Evolutionary conservation across 2,329 filamentous ascomycete species (phyloP).

Genomic region (Hirsutella rhossiliensis): DNA sequence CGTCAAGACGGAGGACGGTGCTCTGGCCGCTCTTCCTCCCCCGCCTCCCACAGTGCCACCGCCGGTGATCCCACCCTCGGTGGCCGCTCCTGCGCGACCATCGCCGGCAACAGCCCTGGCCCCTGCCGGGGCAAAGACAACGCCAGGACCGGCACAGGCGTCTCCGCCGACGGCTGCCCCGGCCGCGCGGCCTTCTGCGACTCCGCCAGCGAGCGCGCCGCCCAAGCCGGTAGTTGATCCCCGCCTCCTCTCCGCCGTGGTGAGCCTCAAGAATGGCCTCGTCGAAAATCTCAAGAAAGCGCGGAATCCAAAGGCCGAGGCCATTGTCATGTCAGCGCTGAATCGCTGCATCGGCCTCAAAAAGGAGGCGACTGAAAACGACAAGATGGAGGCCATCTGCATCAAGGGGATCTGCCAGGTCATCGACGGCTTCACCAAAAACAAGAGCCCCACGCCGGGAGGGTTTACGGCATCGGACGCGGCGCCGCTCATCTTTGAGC

Average conservation of each 20-base stretch:
- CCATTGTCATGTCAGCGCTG: slow-evolving; percentile 39
- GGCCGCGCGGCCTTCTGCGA: slow-evolving; percentile 8
- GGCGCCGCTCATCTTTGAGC: slow-evolving; percentile 19
- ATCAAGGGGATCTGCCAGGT: slow-evolving; percentile 30
- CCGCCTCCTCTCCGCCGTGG: slow-evolving; percentile 27
- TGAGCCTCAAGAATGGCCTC: slow-evolving; percentile 33
- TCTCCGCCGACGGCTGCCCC: not conserved
- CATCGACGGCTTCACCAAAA: slow-evolving; percentile 28
- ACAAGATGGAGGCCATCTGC: slow-evolving; percentile 34
- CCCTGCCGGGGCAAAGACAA: slow-evolving; percentile 7
- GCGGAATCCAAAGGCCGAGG: slow-evolving; percentile 28
- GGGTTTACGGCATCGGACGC: slow-evolving; percentile 8
- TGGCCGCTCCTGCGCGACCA: slow-evolving; percentile 1
- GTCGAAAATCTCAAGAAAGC: slow-evolving; percentile 32
- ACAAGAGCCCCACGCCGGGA: slow-evolving; percentile 21
- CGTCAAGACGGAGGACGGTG: slow-evolving; percentile 18
- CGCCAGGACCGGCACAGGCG: slow-evolving; percentile 4
- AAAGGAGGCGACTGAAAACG: slow-evolving; percentile 28
- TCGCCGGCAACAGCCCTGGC: slow-evolving; percentile 7
- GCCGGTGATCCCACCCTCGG: not conserved
- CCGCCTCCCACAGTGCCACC: slow-evolving; percentile 3
- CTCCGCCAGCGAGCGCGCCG: slow-evolving; percentile 13
- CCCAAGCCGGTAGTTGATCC: slow-evolving; percentile 29
- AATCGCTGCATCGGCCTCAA: slow-evolving; percentile 38
- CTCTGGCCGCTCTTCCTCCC: slow-evolving; percentile 1